phyloP scores from a whole-genome alignment of 805 yeast genomes.

The Torulaspora quercuum region DNA sequence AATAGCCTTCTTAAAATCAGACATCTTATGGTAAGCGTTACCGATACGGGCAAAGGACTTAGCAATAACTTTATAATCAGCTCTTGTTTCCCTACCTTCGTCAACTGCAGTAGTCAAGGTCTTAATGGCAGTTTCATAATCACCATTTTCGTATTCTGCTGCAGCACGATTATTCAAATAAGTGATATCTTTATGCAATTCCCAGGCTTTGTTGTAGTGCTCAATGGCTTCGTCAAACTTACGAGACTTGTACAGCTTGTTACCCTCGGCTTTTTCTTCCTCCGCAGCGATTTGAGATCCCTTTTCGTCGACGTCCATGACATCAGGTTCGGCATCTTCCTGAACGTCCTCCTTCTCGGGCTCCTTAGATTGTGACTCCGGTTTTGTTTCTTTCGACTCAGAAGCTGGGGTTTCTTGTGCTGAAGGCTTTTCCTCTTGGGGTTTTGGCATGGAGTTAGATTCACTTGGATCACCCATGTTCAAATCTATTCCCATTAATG shows the following conservation, averaged over 20 bases:
- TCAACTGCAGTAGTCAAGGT: slow-evolving; percentile 84
- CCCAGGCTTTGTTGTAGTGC: slow-evolving; percentile 83
- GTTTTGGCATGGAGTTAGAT: slow-evolving; percentile 32
- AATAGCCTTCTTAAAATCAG: slow-evolving; percentile 68
- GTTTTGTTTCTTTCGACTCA: slow-evolving; percentile 18
- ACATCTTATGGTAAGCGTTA: slow-evolving; percentile 70
- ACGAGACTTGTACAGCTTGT: slow-evolving; percentile 76
- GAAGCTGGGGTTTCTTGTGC: slow-evolving; percentile 33
- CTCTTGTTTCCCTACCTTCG: slow-evolving; percentile 82
- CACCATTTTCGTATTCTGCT: slow-evolving; percentile 95
- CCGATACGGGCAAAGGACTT: slow-evolving; percentile 93
- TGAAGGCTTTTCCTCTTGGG: slow-evolving; percentile 31
- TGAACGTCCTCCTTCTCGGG: slow-evolving; percentile 32
- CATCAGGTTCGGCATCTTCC: slow-evolving; percentile 38
- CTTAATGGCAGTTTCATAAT: slow-evolving; percentile 75
- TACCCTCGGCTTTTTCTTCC: slow-evolving; percentile 77
- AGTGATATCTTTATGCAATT: slow-evolving; percentile 75
- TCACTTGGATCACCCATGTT: slow-evolving; percentile 41
- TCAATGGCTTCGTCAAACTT: slow-evolving; percentile 91
- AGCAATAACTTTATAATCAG: slow-evolving; percentile 88
- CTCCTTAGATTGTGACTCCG: slow-evolving; percentile 28
- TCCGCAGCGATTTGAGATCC: slow-evolving; percentile 53
- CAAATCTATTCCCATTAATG: slow-evolving; percentile 77
- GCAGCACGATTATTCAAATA: slow-evolving; percentile 96
- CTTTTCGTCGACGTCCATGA: slow-evolving; percentile 37